Base-by-base conservation (phyloP, 139 green algal species). In the Chlorella sp. region DNA sequence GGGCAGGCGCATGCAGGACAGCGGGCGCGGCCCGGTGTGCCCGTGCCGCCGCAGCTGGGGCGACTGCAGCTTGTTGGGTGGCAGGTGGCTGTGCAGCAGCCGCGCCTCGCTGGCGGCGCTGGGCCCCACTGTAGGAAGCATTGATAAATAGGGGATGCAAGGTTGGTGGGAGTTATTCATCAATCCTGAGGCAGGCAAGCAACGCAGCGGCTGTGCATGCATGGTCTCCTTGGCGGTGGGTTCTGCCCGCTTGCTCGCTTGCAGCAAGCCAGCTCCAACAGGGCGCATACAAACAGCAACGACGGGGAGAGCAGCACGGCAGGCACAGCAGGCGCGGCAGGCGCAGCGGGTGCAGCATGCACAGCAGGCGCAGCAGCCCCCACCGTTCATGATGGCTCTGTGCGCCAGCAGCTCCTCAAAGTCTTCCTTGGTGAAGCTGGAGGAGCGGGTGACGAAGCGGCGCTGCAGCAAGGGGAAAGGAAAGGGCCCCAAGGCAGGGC, bases 371-470 rank as follows among this genome's bases (percentile, higher is more conserved):
- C 69, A 54, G 64, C 64, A 14, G 26, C 64, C 1, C 58, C 40
- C 58, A 73, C 77, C 41, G 30, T 73, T 62, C 17, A 58, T 54
- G 30, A 82, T 48, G 41, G 43, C 82, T 0, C 34, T 65, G 43
- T 75, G 58, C 26, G 54, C 34, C 43, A 82, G 41, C 73, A 86
- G 82, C 56, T 67, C 46, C 20, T 86, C 73, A 75, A 86, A 86
- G 0, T 86, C 69, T 32, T 82, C 82, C 9, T 76, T 75, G 20
- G 32, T n/a, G 28, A 82, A 76, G 73, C 32, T 60, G 51, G 30
- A 40, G 8, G 82, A 74, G 73, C 82, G 82, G 26, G 74, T 82
- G 28, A 86, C 73, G n/a, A 86, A 82, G 56, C 82, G 72, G 73
- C 82, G 82, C 79, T 77, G 65, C 19, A 24, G 51, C 13, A 11